Base-by-base conservation (phyloP, 78 protist genomes). In the Andalucia godoyi region DNA sequence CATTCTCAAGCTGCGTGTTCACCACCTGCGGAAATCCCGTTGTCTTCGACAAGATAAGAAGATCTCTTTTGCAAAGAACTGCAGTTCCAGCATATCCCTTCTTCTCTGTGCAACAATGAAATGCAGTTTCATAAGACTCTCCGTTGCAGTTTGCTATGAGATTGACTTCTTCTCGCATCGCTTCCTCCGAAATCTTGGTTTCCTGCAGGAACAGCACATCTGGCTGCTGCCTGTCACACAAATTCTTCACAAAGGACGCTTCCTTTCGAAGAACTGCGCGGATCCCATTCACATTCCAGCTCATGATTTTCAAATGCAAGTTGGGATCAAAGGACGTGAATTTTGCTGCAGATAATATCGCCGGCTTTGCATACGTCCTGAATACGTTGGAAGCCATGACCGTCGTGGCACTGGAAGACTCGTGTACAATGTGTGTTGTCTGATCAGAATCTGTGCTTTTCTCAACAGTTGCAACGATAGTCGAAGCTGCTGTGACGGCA, bases 241-340 rank as follows among this genome's bases (percentile, higher is more conserved):
- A 8, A 15, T 9, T 8, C 17, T 50, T 23, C 33, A 50, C 37
- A 23, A 5, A 29, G 8, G 9, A 27, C 33, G 37, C 55, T 18
- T 43, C 49, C 17, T 50, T 50, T 4, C 17, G 9, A 29, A 10
- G n/a, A 6, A 68, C 52, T 34, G 73, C 73, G 12, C 40, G 33
- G 61, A 55, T 10, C 21, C 73, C 73, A 10, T 68, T 68, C 33
- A 68, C 73, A 64, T 68, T 68, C 73, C 73, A 68, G 12, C 40
- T 36, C 32, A 68, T 12, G 10, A 68, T 50, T 9, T 68, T 68
- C 36, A 6, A 50, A 13, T 39, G 66, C 17, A 29, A 27, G 12
- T 50, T 8, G 27, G 32, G 21, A 29, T 50, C 17, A 29, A 21
- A 15, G 17, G n/a, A n/a, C n/a, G n/a, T n/a, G n/a, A n/a, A n/a